phyloP scores from a whole-genome alignment of 371 early-diverging fungal genomes.

The Phascolomyces articulosus region DNA sequence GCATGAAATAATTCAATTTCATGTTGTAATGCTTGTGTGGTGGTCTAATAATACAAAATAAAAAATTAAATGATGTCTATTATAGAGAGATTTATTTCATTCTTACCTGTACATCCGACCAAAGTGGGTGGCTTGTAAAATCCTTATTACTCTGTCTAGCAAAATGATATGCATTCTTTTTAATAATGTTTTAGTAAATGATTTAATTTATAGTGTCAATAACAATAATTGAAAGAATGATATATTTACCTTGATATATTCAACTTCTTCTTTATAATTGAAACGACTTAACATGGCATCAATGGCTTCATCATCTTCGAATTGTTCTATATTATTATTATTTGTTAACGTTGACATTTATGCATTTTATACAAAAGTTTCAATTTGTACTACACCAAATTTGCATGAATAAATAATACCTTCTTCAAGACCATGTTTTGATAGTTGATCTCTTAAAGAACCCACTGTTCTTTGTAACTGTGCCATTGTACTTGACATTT shows the following conservation, averaged over 20 bases:
- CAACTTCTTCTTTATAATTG: slow-evolving; percentile 31
- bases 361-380: too few species aligned
- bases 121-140: slow-evolving; percentile 20
- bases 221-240: too few species aligned
- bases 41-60: slow-evolving; percentile 15
- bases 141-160: slow-evolving; percentile 11
- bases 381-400: slow-evolving; percentile 4
- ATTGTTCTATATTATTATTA: neutral
- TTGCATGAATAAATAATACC: slow-evolving; percentile 10
- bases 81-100: neutral
- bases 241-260: slow-evolving; percentile 29
- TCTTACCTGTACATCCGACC: slow-evolving; percentile 33
- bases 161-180: slow-evolving; percentile 11
- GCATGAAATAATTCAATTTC: slow-evolving; percentile 39
- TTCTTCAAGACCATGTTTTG: slow-evolving; percentile 27
- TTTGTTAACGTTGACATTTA: too few species aligned
- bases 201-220: neutral
- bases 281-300: slow-evolving; percentile 8
- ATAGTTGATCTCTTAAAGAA: slow-evolving; percentile 23
- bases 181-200: neutral
- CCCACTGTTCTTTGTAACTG: slow-evolving; percentile 21
- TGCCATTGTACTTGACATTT: slow-evolving; percentile 28
- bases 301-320: slow-evolving; percentile 5
- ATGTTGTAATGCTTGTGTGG: slow-evolving; percentile 24
- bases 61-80: neutral